Percentiles rank a stretch among this genome's conserved stretches.
These are phyloP conservation scores for Trypanosoma vivax DNA, from an alignment of 208 protist genomes.

Conservation along the genomic window DNA sequence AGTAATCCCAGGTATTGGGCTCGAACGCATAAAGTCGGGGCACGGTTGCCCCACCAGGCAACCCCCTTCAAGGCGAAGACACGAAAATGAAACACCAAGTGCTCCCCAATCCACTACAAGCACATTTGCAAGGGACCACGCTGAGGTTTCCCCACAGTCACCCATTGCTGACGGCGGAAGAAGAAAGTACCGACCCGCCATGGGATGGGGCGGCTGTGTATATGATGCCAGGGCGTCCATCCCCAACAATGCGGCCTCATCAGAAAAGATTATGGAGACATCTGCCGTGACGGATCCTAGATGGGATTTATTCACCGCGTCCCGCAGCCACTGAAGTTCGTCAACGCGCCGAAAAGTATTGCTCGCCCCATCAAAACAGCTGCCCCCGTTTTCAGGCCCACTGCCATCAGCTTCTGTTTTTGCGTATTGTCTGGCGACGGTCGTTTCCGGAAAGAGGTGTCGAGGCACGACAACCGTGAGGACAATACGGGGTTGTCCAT, in stretches of 20 bases:
- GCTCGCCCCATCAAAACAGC: not conserved
- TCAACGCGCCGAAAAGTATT: not conserved
- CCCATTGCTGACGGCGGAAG: slow-evolving; percentile 17
- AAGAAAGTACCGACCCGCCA: slow-evolving; percentile 29
- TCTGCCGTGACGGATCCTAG: slow-evolving; percentile 38
- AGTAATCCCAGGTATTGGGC: not conserved
- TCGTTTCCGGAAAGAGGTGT: slow-evolving; percentile 45
- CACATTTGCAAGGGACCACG: slow-evolving; percentile 32
- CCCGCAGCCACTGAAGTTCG: slow-evolving; percentile 50
- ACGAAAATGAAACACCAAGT: slow-evolving; percentile 48
- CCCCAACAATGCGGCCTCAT: slow-evolving; percentile 59
- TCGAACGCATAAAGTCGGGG: slow-evolving; percentile 18
- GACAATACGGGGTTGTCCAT: slow-evolving; percentile 22
- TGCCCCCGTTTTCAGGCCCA: not conserved
- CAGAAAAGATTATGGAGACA: slow-evolving; percentile 58
- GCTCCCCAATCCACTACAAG: slow-evolving; percentile 82
- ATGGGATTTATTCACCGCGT: slow-evolving; percentile 61
- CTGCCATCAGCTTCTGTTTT: not conserved
- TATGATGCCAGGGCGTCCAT: slow-evolving; percentile 31
- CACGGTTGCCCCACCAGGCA: slow-evolving; percentile 20
- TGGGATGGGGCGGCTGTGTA: slow-evolving; percentile 19
- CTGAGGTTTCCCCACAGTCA: not conserved
- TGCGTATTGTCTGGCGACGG: not conserved
- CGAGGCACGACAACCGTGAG: slow-evolving; percentile 76
- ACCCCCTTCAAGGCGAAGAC: slow-evolving; percentile 46